Percentiles rank a stretch among this genome's conserved stretches.
Conservation (phyloP, 1,284 basidiomycete genomes). For the Rhodotorula sp. region DNA sequence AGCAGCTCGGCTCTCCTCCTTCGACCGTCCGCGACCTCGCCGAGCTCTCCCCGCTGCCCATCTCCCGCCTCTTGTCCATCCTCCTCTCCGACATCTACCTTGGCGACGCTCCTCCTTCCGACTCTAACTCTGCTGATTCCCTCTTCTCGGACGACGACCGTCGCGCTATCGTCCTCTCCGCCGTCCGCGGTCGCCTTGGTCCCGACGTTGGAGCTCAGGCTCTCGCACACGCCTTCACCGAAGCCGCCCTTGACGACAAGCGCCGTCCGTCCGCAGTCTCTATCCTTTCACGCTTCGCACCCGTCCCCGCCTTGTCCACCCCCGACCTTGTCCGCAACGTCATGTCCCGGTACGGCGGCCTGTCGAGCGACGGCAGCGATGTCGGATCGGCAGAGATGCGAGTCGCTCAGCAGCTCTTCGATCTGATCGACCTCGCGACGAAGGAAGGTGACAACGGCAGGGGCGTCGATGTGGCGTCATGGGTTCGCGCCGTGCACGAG, state of each 20-base stretch:
- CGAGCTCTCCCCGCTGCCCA: constrained; percentile 68
- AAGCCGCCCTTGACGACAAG: constrained; percentile 34
- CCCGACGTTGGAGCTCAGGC: constrained; percentile 45
- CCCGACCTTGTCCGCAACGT: constrained; percentile 65
- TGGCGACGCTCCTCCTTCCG: constrained; percentile 32
- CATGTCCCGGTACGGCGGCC: constrained; percentile 65
- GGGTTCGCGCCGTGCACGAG: constrained; percentile 34
- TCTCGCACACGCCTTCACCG: constrained; percentile 45
- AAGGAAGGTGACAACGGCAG: constrained; percentile 27
- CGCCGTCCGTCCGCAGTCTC: constrained; percentile 15
- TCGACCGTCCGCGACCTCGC: constrained; percentile 67
- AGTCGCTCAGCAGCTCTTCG: constrained; percentile 32
- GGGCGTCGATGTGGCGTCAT: constrained; percentile 15
- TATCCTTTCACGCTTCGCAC: constrained; percentile 36
- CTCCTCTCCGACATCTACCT: constrained; percentile 60
- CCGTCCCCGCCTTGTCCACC: constrained; percentile 35
- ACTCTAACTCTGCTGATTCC: constrained; percentile 33
- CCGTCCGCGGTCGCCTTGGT: constrained; percentile 45
- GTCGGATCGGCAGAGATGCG: constrained; percentile 22
- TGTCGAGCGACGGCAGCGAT: background rate
- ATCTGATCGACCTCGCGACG: constrained; percentile 33
- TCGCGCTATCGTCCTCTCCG: constrained; percentile 42
- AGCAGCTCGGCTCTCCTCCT: constrained; percentile 38
- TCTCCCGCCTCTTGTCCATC: constrained; percentile 73
- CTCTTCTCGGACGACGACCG: constrained; percentile 43